Evolutionary conservation across 352 stramenopile species (phyloP).

Genomic region (Globisporangium ultimum): DNA sequence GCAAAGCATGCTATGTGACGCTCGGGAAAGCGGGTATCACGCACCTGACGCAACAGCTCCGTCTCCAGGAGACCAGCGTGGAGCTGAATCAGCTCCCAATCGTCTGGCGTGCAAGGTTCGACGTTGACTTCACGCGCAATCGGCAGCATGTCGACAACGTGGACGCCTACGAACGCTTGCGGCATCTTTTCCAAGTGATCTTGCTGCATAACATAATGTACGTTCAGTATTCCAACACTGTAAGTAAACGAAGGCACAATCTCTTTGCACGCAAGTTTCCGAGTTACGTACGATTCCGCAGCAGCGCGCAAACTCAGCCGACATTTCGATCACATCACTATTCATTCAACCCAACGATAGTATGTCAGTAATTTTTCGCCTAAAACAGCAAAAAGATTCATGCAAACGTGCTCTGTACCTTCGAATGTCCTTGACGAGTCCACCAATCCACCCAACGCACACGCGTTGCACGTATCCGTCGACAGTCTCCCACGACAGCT

Average conservation of each 20-base stretch:
- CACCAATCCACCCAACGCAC: constrained; percentile 68
- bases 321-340: constrained; percentile 83
- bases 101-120: constrained; percentile 80
- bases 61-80: constrained; percentile 80
- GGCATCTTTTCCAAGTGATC: constrained; percentile 55
- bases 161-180: constrained; percentile 62
- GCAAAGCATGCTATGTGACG: no score
- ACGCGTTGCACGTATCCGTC: constrained; percentile 80
- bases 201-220: constrained; percentile 26
- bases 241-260: no score
- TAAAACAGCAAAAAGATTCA: not conserved
- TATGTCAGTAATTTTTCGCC: not conserved
- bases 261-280: no score
- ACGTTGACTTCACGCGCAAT: constrained; percentile 76
- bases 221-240: no score
- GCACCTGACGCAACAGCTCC: constrained; percentile 81
- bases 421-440: constrained; percentile 51
- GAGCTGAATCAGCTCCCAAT: constrained; percentile 90
- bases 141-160: constrained; percentile 68
- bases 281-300: constrained; percentile 64
- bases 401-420: constrained; percentile 26
- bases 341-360: constrained; percentile 1
- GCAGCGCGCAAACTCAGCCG: constrained; percentile 77
- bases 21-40: not conserved
- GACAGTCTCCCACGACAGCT: constrained; percentile 74